Percentiles rank a stretch among this genome's conserved stretches.
phyloP scores from a whole-genome alignment of 805 yeast species.

The Metschnikowia baotianmanensis region DNA sequence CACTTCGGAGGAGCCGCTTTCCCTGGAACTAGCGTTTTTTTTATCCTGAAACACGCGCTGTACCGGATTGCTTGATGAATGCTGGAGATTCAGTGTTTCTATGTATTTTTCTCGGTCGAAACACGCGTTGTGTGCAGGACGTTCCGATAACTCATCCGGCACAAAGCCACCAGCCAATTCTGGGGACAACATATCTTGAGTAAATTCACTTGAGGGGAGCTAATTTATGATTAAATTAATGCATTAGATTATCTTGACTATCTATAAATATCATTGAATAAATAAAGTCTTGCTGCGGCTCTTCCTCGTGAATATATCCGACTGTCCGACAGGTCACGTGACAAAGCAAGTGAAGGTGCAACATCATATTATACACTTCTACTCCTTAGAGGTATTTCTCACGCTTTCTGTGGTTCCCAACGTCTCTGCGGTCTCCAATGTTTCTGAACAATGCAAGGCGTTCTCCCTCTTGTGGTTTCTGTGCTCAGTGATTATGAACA shows the following conservation, averaged over 20 bases:
- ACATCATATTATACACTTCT: no score
- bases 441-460: neutral
- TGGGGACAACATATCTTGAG: no score
- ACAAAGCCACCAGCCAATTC: no score
- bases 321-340: no score
- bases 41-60: neutral
- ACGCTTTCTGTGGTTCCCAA: neutral
- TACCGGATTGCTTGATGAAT: slow-evolving; percentile 3
- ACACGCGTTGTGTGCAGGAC: slow-evolving; percentile 4
- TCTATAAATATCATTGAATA: no score
- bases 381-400: neutral
- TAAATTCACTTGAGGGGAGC: no score
- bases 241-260: no score
- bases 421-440: neutral
- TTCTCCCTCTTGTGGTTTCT: neutral
- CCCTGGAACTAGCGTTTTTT: neutral
- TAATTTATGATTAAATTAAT: no score
- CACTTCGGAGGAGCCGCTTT: neutral
- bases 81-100: neutral
- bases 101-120: slow-evolving; percentile 5
- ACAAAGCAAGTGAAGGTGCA: no score
- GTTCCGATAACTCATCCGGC: no score
- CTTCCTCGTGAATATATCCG: no score
- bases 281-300: no score
- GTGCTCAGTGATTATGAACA: slow-evolving; percentile 21